These are phyloP conservation scores for Linum tenue DNA, from an alignment of 345 rosid genomes.

Conservation along the genomic window DNA sequence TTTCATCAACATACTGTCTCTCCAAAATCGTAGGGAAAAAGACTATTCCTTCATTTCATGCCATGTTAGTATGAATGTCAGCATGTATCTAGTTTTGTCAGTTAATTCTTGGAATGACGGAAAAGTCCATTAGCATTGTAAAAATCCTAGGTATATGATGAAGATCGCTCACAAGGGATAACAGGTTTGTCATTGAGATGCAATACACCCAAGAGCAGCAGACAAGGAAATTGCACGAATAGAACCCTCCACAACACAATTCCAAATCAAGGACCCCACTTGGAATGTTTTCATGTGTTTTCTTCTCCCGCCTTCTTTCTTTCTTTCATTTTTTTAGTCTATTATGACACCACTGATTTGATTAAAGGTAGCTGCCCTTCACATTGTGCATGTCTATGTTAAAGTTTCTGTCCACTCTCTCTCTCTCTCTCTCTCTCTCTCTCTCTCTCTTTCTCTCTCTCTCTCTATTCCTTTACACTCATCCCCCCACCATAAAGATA, in stretches of 20 bases:
- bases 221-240: background rate
- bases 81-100: no score
- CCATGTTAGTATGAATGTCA: no score
- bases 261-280: slow-evolving; percentile 23
- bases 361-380: no score
- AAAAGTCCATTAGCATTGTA: background rate
- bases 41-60: no score
- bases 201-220: slow-evolving; percentile 11
- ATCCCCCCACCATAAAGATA: slow-evolving; percentile 13
- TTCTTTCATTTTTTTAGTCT: slow-evolving; percentile 1
- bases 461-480: slow-evolving; percentile 2
- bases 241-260: slow-evolving; percentile 14
- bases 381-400: background rate
- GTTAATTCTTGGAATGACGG: background rate
- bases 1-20: no score
- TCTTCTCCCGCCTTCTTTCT: slow-evolving; percentile 11
- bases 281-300: slow-evolving; percentile 8
- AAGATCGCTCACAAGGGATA: slow-evolving; percentile 6
- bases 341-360: no score
- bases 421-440: slow-evolving; percentile 8
- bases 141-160: background rate
- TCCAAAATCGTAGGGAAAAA: no score
- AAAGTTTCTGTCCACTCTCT: slow-evolving; percentile 9
- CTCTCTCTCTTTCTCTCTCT: slow-evolving; percentile 3
- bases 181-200: no score